Evolutionary conservation across 371 early-diverging fungal species (phyloP), one percentile per base, ranked within the genome.

Genomic region (Entomophthora muscae): DNA sequence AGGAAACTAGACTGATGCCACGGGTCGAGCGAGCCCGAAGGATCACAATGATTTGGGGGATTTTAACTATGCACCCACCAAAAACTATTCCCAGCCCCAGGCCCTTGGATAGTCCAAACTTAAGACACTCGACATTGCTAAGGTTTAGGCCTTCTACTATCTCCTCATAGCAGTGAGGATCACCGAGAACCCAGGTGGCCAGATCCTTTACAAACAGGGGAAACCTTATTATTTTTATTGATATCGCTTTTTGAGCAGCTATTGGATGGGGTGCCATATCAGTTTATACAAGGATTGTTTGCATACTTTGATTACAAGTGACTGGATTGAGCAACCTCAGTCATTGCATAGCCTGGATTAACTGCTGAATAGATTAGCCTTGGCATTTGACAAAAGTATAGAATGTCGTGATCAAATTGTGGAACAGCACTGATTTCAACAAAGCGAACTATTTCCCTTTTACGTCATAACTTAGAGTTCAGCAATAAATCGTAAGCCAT

Each of bases 31-130:
- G 65, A 21, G 83, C 74, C 26, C 68, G 62, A 30, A 91, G 31
- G 28, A 98, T 93, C 66, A 91, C 94, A 65, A 88, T 61, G 64
- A 98, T 90, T 75, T 98, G 97, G 0, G 98, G 98, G 26, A 98
- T 77, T 73, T 98, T 98, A 67, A 96, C 85, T 31, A 95, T 82
- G 42, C 85, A 77, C 0, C 91, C 89, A 53, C 91, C 93, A 7
- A 83, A 71, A 13, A 96, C 90, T 65, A 98, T 93, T 27, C 92
- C 96, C 3, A 93, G 60, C 0, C 95, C 91, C 10, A 98, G 82
- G 0, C 79, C 91, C 71, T 95, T 95, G 32, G 91, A 90, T 62
- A 93, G 63, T n/a, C 83, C 75, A 53, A 86, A 82, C 66, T 88
- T 88, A 67, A 93, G 69, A 74, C 98, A 98, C 7, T 63, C 69